Conservation (phyloP, 2,329 filamentous ascomycete genomes). For the Paraconiothyrium brasiliense region DNA sequence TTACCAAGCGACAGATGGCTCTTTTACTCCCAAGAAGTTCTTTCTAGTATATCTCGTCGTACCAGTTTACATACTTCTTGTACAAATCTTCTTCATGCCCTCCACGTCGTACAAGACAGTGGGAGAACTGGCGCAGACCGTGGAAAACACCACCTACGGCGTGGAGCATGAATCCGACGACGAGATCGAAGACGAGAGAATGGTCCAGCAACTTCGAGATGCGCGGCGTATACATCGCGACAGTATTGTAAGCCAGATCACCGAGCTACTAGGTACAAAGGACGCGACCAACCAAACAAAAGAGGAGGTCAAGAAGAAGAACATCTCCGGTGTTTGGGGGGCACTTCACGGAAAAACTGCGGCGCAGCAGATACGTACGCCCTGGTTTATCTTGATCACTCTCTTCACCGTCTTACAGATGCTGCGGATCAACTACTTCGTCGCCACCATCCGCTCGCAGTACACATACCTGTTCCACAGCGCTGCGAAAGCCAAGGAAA, state of each 20-base stretch:
- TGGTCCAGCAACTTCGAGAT: conserved; percentile 59
- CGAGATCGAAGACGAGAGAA: conserved; percentile 59
- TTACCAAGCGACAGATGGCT: conserved; percentile 54
- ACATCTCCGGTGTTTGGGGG: conserved; percentile 83
- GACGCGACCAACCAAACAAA: conserved; percentile 70
- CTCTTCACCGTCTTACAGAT: conserved; percentile 74
- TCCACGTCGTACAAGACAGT: conserved; percentile 63
- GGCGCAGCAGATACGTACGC: conserved; percentile 75
- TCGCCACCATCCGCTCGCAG: conserved; percentile 84
- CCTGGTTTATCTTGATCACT: conserved; percentile 87
- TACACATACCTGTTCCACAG: conserved; percentile 79
- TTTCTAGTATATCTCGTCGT: conserved; percentile 61
- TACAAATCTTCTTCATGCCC: conserved; percentile 60
- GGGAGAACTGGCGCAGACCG: conserved; percentile 80
- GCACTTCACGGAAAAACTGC: conserved; percentile 79
- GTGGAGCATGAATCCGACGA: conserved; percentile 64
- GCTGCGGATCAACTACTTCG: conserved; percentile 91
- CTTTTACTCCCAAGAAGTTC: conserved; percentile 58
- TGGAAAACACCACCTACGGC: conserved; percentile 61
- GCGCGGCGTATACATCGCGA: conserved; percentile 69
- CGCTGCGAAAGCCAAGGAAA: conserved; percentile 66
- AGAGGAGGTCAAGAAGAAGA: conserved; percentile 73
- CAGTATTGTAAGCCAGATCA: conserved; percentile 74
- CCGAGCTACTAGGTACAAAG: conserved; percentile 74
- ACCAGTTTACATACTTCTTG: conserved; percentile 54